Evolutionary conservation across 164 flowering plant genomes (phyloP).

Genomic region (Nymphaea colorata): DNA sequence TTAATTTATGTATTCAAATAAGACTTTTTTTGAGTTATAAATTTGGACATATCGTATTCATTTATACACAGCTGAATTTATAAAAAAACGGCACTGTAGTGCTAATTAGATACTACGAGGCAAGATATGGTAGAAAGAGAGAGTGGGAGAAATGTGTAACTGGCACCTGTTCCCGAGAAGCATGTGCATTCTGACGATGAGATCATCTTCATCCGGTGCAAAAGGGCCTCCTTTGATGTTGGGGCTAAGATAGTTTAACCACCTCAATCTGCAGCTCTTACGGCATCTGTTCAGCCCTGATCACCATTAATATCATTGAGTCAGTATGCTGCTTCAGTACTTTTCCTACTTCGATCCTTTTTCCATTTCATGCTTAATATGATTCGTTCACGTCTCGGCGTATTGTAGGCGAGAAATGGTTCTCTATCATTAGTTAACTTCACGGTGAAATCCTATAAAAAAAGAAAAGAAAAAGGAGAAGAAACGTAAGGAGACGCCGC

Average conservation of each 20-base stretch:
- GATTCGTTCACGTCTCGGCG: too few species aligned
- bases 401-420: too few species aligned
- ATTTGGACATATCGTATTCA: background rate
- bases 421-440: too few species aligned
- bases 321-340: too few species aligned
- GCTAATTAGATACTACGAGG: too few species aligned
- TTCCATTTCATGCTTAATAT: too few species aligned
- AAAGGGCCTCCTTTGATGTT: slow-evolving; percentile 7
- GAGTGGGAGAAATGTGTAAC: background rate
- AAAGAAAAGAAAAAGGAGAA: too few species aligned
- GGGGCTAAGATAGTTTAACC: slow-evolving; percentile 8
- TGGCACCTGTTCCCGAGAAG: slow-evolving; percentile 9
- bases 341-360: too few species aligned
- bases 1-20: too few species aligned
- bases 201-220: slow-evolving; percentile 5
- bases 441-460: too few species aligned
- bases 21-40: background rate
- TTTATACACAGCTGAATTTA: background rate
- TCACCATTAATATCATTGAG: background rate
- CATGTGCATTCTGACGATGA: slow-evolving; percentile 8
- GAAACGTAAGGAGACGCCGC: too few species aligned
- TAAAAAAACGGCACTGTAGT: background rate
- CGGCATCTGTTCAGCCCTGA: slow-evolving; percentile 7
- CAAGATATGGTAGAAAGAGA: too few species aligned
- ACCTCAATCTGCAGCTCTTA: slow-evolving; percentile 10